A percentile compares a stretch with the other conserved stretches of the same genome.
Evolutionary conservation across 257 asterid species (phyloP).

Genomic region (Solanum appendiculatum): DNA sequence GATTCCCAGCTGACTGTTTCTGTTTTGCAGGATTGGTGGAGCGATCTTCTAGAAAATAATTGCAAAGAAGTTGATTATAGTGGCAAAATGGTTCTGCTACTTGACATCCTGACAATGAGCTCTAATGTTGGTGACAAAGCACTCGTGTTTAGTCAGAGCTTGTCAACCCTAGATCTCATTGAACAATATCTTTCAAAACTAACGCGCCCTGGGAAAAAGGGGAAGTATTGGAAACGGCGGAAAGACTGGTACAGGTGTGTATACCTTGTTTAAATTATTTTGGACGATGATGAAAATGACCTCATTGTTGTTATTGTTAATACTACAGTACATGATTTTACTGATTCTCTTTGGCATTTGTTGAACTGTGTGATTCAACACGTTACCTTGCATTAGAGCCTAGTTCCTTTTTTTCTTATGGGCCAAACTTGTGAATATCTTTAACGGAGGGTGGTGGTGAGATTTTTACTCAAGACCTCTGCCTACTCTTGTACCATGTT

Average conservation of each 20-base stretch:
- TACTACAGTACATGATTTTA: neutral
- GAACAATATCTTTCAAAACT: conserved; percentile 78
- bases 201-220: conserved; percentile 59
- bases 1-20: neutral
- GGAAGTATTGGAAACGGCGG: conserved; percentile 80
- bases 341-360: neutral
- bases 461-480: neutral
- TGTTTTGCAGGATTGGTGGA: conserved; percentile 85
- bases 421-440: neutral
- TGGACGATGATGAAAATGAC: neutral
- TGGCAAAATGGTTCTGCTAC: conserved; percentile 93
- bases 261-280: conserved; percentile 3
- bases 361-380: neutral
- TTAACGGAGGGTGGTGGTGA: neutral
- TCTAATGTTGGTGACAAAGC: conserved; percentile 80
- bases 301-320: neutral
- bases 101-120: conserved; percentile 83
- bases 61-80: conserved; percentile 69
- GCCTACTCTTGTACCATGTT: neutral
- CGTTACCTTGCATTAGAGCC: neutral
- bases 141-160: conserved; percentile 89
- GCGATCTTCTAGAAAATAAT: conserved; percentile 62
- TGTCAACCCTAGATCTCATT: conserved; percentile 76
- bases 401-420: neutral
- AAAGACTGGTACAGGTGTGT: conserved; percentile 98